Evolutionary conservation across 1,284 basidiomycete species (phyloP).

Genomic region (Boletellus deceptivus): DNA sequence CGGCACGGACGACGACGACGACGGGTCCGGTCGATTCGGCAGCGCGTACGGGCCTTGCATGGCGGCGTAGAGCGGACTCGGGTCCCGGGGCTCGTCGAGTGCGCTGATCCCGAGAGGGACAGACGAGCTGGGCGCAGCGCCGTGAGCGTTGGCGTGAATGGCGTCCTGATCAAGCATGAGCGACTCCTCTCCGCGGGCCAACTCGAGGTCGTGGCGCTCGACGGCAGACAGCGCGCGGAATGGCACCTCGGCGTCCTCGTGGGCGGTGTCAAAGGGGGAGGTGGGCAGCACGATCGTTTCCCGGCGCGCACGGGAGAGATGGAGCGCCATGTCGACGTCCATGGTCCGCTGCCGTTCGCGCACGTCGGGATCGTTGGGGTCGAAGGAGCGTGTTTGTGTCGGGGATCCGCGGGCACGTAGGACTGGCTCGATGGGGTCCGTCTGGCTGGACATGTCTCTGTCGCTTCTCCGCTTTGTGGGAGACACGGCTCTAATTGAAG

Average conservation of each 20-base stretch:
- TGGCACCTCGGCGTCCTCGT: slow-evolving; percentile 15
- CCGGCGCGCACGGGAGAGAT: slow-evolving; percentile 71
- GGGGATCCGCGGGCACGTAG: slow-evolving; percentile 58
- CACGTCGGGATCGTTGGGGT: slow-evolving; percentile 66
- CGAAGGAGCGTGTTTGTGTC: slow-evolving; percentile 57
- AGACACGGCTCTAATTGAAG: slow-evolving; percentile 40
- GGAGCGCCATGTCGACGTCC: slow-evolving; percentile 84
- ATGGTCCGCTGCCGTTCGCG: slow-evolving; percentile 79
- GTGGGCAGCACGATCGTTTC: slow-evolving; percentile 49
- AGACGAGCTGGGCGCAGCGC: slow-evolving; percentile 6
- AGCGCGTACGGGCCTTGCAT: slow-evolving; percentile 20
- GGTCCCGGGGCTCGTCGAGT: slow-evolving; percentile 46
- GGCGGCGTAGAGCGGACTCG: slow-evolving; percentile 42
- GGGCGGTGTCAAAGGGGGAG: slow-evolving; percentile 27
- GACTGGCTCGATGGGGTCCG: slow-evolving; percentile 43
- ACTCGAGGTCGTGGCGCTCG: slow-evolving; percentile 45
- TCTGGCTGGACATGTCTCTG: slow-evolving; percentile 39
- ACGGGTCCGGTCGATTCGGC: slow-evolving; percentile 28
- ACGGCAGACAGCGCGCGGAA: slow-evolving; percentile 43
- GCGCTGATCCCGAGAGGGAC: slow-evolving; percentile 32
- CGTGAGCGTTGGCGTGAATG: slow-evolving; percentile 11
- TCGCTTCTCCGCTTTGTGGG: slow-evolving; percentile 41
- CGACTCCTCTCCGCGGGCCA: slow-evolving; percentile 39
- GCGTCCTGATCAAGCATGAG: slow-evolving; percentile 17
- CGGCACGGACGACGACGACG: slow-evolving; percentile 34